Conservation (phyloP, 2,329 filamentous ascomycete species). For the Microcera coccophila region DNA sequence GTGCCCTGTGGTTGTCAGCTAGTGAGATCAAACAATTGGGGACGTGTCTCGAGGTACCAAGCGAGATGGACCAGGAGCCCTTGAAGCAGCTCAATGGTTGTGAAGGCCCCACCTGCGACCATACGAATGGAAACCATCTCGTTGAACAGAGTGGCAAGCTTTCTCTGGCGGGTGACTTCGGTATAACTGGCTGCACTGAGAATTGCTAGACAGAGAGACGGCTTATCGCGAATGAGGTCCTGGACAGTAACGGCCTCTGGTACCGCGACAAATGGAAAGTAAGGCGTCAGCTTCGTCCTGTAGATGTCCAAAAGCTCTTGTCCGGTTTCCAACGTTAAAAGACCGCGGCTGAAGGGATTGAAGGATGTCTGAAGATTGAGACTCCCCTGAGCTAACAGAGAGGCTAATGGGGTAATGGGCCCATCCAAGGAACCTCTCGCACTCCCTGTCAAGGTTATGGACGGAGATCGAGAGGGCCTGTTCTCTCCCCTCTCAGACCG, state of each 20-base stretch:
- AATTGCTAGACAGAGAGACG: constrained; percentile 27
- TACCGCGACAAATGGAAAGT: constrained; percentile 31
- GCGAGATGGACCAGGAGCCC: constrained; percentile 30
- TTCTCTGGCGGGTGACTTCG: constrained; percentile 22
- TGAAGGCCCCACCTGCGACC: constrained; percentile 20
- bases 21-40: too few species aligned
- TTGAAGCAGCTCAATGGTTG: constrained; percentile 29
- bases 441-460: constrained; percentile 8
- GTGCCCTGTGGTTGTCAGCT: constrained; percentile 27
- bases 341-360: constrained; percentile 21
- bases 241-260: constrained; percentile 13
- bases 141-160: constrained; percentile 26
- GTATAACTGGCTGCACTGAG: constrained; percentile 24
- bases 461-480: constrained; percentile 12
- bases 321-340: constrained; percentile 21
- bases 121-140: constrained; percentile 24
- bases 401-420: constrained; percentile 2
- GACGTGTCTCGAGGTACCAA: constrained; percentile 27
- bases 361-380: constrained; percentile 16
- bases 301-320: constrained; percentile 26
- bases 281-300: constrained; percentile 21
- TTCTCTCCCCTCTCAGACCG: neutral
- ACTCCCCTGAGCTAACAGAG: constrained; percentile 7
- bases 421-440: constrained; percentile 5
- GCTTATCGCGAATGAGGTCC: constrained; percentile 20